Percentiles rank a stretch among this genome's conserved stretches.
These are phyloP conservation scores for Calocybe gangraenosa DNA, from an alignment of 768 basidiomycete species.

Conservation along the genomic window DNA sequence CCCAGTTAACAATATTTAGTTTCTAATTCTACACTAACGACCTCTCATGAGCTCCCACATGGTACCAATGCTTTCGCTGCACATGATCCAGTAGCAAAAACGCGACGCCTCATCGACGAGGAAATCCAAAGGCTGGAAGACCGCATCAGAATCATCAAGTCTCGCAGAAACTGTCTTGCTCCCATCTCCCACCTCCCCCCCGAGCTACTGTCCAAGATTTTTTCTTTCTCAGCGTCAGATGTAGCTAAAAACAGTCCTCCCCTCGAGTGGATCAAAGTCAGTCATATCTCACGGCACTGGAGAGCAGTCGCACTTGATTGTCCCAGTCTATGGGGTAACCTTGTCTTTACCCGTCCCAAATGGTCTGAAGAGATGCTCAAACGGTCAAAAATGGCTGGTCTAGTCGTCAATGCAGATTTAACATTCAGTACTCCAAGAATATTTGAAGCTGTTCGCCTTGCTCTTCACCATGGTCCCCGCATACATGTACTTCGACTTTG, in stretches of 20 bases:
- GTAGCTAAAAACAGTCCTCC: constrained; percentile 4
- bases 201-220: constrained; percentile 37
- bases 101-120: constrained; percentile 31
- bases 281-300: constrained; percentile 39
- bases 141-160: constrained; percentile 29
- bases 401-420: constrained; percentile 24
- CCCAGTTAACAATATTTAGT: neutral
- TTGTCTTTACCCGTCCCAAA: constrained; percentile 26
- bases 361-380: constrained; percentile 40
- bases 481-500: constrained; percentile 28
- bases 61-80: constrained; percentile 12
- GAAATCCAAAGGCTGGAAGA: constrained; percentile 30
- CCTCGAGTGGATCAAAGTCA: constrained; percentile 33
- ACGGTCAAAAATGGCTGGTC: constrained; percentile 38
- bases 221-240: constrained; percentile 23
- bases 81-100: constrained; percentile 13
- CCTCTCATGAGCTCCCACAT: constrained; percentile 12
- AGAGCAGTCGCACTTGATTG: constrained; percentile 37
- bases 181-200: constrained; percentile 37
- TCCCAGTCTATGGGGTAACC: constrained; percentile 36
- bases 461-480: constrained; percentile 28
- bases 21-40: constrained; percentile 15
- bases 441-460: constrained; percentile 23
- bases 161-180: constrained; percentile 31
- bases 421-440: constrained; percentile 23